Base-by-base conservation (phyloP, 2,329 filamentous ascomycete genomes). In the Ophiocordyceps camponoti-leonardi region DNA sequence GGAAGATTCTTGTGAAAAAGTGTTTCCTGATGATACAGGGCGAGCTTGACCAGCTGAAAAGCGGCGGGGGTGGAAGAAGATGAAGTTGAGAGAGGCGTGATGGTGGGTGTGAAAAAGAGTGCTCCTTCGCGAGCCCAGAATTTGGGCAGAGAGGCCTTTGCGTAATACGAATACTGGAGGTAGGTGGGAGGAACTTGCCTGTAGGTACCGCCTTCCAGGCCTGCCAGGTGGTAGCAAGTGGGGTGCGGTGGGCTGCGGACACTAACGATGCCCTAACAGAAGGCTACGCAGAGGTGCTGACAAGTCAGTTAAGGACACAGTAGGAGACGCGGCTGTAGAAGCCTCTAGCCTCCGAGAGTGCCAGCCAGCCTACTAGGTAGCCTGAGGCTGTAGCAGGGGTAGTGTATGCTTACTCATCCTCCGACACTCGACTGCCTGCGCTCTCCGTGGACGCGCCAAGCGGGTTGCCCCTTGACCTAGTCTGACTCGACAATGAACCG, bases 101-200 rank as follows among this genome's bases (percentile, higher is more conserved):
- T n/a, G 51, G 52, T 50, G 55, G 54, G 47, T 19, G 48, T 51
- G 52, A 53, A 60, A 57, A 58, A 56, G 52, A 52, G 41, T 45
- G 35, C 49, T 53, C 19, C 26, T 41, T 39, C 37, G 26, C 23
- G 55, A 56, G 49, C 54, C 51, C 52, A 54, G 56, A 52, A 59
- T 51, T 41, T 16, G 44, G 44, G 37, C 39, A 41, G 44, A 31
- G 37, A 26, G 61, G 59, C 55, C 61, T 61, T 56, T 63, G 61
- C 60, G 61, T 63, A 63, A 63, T 62, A 23, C 19, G 19, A 19
- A 16, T 18, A 23, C 19, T 14, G 20, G n/a, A n/a, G n/a, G 12
- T 39, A 14, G 35, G 35, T 10, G 8, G 33, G n/a, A n/a, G 33
- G 33, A 3, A 28, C 26, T 8, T 28, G 26, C 26, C 26, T 28